Conservation (phyloP, 768 basidiomycete species). For the Panellus pusillus region DNA sequence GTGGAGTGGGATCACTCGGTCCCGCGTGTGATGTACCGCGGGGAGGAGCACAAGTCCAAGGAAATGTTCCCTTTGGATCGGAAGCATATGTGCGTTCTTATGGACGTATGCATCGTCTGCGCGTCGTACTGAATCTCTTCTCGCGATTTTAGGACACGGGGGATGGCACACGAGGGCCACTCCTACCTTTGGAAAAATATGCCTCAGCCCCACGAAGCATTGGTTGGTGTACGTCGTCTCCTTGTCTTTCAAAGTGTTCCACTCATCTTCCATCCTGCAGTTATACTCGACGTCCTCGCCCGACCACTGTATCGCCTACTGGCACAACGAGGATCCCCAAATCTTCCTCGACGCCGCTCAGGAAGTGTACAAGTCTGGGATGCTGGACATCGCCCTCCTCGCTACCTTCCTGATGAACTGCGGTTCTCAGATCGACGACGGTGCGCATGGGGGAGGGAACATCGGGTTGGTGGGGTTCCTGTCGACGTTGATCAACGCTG, state of each 20-base stretch:
- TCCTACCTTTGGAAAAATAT: constrained; percentile 1
- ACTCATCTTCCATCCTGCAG: neutral
- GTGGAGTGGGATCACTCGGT: constrained; percentile 12
- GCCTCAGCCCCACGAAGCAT: neutral
- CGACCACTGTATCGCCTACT: constrained; percentile 6
- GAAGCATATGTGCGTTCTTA: constrained; percentile 4
- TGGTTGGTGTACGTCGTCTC: neutral
- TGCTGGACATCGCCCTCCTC: constrained; percentile 12
- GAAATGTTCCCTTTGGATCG: constrained; percentile 7
- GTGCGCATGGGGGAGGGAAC: neutral
- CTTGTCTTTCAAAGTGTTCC: neutral
- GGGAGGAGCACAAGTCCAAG: constrained; percentile 3
- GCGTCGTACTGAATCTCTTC: neutral
- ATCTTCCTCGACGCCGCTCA: constrained; percentile 7
- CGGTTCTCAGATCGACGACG: constrained; percentile 7
- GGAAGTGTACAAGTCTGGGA: constrained; percentile 7
- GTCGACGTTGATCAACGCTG: constrained; percentile 11
- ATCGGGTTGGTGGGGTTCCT: neutral
- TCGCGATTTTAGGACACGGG: neutral
- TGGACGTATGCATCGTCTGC: neutral
- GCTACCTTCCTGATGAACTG: constrained; percentile 17
- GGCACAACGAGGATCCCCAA: constrained; percentile 9
- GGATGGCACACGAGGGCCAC: constrained; percentile 3
- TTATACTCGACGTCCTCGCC: constrained; percentile 3
- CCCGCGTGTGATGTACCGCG: constrained; percentile 4